Percentiles rank a stretch among this genome's conserved stretches.
Conservation (phyloP, 1,284 basidiomycete genomes). For the Mixia osmundae region DNA sequence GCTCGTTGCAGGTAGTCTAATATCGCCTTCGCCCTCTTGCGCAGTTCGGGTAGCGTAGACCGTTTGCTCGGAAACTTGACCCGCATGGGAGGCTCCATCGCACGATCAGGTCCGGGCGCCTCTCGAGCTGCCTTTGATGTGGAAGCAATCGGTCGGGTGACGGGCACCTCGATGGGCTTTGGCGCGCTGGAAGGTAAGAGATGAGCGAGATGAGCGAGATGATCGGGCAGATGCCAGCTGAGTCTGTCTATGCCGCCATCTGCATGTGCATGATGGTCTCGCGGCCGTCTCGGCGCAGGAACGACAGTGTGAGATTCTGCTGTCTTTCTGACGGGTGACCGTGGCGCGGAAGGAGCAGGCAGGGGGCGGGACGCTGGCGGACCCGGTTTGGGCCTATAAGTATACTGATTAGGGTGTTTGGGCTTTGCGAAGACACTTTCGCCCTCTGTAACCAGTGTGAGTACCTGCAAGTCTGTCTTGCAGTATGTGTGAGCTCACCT, state of each 20-base stretch:
- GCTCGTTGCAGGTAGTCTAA: slow-evolving; percentile 51
- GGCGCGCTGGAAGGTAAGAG: slow-evolving; percentile 56
- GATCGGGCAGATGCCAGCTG: slow-evolving; percentile 80
- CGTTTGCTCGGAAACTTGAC: slow-evolving; percentile 85
- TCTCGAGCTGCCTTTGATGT: background rate
- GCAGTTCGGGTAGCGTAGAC: slow-evolving; percentile 87
- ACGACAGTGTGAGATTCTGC: too few species aligned
- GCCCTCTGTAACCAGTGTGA: too few species aligned
- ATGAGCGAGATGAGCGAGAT: slow-evolving; percentile 62
- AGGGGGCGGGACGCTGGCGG: too few species aligned
- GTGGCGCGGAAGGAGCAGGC: too few species aligned
- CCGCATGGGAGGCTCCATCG: slow-evolving; percentile 58
- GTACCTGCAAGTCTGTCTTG: too few species aligned
- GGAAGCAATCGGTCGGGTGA: too few species aligned
- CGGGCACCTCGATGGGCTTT: slow-evolving; percentile 49
- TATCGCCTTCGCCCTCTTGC: slow-evolving; percentile 72
- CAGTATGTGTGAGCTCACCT: too few species aligned
- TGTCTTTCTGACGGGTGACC: too few species aligned
- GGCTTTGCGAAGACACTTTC: too few species aligned
- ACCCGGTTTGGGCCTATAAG: too few species aligned
- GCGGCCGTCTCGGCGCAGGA: too few species aligned
- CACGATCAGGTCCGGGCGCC: background rate
- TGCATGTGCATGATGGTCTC: too few species aligned
- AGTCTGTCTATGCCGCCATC: slow-evolving; percentile 36
- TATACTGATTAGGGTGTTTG: slow-evolving; percentile 33